These are phyloP conservation scores for Manihot esculenta DNA, from an alignment of 441 rosid genomes.

Conservation along the genomic window DNA sequence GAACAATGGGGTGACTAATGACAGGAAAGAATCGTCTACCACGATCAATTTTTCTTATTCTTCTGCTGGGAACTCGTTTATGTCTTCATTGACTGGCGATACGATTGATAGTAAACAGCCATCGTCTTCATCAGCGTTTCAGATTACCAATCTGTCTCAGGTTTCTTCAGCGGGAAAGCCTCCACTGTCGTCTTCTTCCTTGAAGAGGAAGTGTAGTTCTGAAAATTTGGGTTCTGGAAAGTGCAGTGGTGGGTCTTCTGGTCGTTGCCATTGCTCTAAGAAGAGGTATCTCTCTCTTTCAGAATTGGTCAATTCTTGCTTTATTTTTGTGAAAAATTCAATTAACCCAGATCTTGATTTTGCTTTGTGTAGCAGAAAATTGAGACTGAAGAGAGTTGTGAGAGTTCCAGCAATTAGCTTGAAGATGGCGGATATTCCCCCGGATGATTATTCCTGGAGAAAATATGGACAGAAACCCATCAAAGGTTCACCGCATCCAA, in stretches of 20 bases:
- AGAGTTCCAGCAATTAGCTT: constrained; percentile 72
- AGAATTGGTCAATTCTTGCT: no score
- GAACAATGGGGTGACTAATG: constrained; percentile 22
- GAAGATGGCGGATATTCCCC: constrained; percentile 74
- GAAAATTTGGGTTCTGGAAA: constrained; percentile 56
- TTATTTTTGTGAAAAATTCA: no score
- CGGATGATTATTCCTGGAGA: constrained; percentile 80
- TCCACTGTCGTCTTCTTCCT: constrained; percentile 49
- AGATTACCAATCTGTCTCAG: constrained; percentile 51
- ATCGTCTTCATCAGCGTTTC: constrained; percentile 54
- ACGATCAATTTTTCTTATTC: constrained; percentile 68
- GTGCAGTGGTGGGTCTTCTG: constrained; percentile 53
- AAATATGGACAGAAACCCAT: constrained; percentile 80
- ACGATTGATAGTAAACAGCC: constrained; percentile 40
- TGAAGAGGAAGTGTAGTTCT: constrained; percentile 62
- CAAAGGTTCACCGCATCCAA: constrained; percentile 84
- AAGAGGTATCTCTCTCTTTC: constrained; percentile 42
- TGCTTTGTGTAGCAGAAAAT: constrained; percentile 39
- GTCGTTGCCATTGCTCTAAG: constrained; percentile 77
- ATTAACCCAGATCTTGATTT: not conserved
- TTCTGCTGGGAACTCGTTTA: constrained; percentile 46
- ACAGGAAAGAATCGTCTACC: constrained; percentile 48
- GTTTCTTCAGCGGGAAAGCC: constrained; percentile 53
- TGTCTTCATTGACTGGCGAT: constrained; percentile 50
- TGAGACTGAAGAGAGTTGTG: constrained; percentile 60